A percentile compares a stretch with the other conserved stretches of the same genome.
Conservation (phyloP, 176 grass and related monocot genomes). For the Cymbopogon citratus region DNA sequence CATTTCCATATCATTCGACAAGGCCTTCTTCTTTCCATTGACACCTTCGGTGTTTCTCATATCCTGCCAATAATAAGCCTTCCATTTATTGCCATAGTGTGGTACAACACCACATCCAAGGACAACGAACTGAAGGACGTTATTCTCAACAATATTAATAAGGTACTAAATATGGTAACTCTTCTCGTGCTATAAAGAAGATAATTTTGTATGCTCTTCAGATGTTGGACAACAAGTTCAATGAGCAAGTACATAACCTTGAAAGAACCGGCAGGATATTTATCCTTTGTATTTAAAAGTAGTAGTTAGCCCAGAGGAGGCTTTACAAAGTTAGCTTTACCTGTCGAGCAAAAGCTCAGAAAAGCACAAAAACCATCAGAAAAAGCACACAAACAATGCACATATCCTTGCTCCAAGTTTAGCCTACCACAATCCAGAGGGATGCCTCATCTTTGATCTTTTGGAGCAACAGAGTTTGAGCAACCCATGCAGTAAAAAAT, state of each 20-base stretch:
- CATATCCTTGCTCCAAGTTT: not conserved
- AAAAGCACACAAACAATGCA: not conserved
- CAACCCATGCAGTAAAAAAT: not conserved
- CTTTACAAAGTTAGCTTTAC: not conserved
- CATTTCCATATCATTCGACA: conserved; percentile 84
- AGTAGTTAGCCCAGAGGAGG: not conserved
- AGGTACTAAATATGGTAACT: conserved; percentile 38
- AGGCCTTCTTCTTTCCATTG: conserved; percentile 77
- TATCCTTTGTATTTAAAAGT: not conserved
- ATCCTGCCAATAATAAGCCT: conserved; percentile 78
- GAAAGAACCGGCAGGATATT: not conserved
- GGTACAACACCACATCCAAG: conserved; percentile 29
- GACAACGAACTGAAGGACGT: conserved; percentile 32
- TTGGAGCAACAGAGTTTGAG: not conserved
- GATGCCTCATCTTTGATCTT: not conserved
- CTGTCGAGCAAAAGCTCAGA: not conserved
- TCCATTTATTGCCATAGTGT: conserved; percentile 62
- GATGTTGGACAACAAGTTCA: not conserved
- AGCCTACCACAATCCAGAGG: not conserved
- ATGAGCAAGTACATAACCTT: not conserved
- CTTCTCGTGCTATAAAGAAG: not conserved
- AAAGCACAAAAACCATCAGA: not conserved
- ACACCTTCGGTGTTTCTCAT: conserved; percentile 92
- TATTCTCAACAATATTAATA: conserved; percentile 40
- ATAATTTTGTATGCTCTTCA: not conserved